These are phyloP conservation scores for Speleostelium caveatum DNA, from an alignment of 78 protist genomes.

Conservation along the genomic window DNA sequence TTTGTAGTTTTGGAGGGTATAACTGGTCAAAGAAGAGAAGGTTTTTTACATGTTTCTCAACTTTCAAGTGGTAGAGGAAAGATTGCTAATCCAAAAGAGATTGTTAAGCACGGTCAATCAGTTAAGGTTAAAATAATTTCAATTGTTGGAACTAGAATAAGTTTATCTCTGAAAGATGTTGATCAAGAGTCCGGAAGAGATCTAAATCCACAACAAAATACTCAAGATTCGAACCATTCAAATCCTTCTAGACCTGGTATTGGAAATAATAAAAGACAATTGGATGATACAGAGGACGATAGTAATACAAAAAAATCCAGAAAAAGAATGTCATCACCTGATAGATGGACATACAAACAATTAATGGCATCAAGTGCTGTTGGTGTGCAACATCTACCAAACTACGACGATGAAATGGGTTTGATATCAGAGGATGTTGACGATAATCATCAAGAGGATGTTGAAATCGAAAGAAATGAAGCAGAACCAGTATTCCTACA, in stretches of 20 bases:
- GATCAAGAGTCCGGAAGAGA: constrained; percentile 95
- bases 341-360: constrained; percentile 92
- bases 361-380: constrained; percentile 92
- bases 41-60: constrained; percentile 91
- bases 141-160: constrained; percentile 67
- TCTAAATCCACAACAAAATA: constrained; percentile 72
- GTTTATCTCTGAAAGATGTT: constrained; percentile 90
- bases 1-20: constrained; percentile 89
- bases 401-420: constrained; percentile 86
- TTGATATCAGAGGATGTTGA: constrained; percentile 28
- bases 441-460: constrained; percentile 86
- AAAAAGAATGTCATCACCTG: constrained; percentile 91
- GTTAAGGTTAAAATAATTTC: constrained; percentile 90
- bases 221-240: neutral
- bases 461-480: constrained; percentile 95
- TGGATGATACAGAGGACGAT: constrained; percentile 25
- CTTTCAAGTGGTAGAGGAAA: constrained; percentile 7
- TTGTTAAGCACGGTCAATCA: constrained; percentile 50
- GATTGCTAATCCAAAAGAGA: constrained; percentile 9
- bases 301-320: neutral
- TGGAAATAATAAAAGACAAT: neutral
- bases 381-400: constrained; percentile 71
- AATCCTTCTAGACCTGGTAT: constrained; percentile 54
- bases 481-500: constrained; percentile 94
- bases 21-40: constrained; percentile 83